Evolutionary conservation across 805 yeast genomes (phyloP), one percentile per base, ranked within the genome.

Genomic region (Metschnikowia matae): DNA sequence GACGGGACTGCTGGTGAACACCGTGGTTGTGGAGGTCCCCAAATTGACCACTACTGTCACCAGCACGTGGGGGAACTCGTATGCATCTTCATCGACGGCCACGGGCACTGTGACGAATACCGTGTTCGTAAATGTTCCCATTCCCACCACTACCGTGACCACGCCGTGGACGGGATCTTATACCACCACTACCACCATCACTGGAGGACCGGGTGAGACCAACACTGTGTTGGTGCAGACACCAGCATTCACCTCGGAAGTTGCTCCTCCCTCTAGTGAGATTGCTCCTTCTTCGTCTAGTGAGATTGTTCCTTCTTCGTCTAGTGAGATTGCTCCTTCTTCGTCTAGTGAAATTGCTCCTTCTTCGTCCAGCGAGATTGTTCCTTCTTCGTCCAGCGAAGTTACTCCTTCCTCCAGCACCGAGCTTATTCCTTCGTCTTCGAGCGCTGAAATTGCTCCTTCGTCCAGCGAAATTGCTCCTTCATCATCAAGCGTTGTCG

Each of bases 31-130:
- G n/a, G 21, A 20, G 5, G 21, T 20, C 21, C 55, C 61, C 10
- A 49, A 54, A 7, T 51, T 57, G 15, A 50, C 54, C n/a, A 51
- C 46, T 8, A 46, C 46, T 0, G 13, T 39, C 6, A 49, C 53
- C 6, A 17, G 15, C 4, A 8, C 15, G 11, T 50, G 51, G 53
- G 50, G 44, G 11, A 11, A 21, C 11, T 38, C 14, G n/a, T 35
- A 41, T 5, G 21, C 40, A 3, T n/a, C 42, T n/a, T 23, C 38
- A 7, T 33, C 35, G 17, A 48, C 51, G 3, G 41, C 44, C 44
- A 38, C 47, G 20, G 56, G 52, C 41, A 21, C 50, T 41, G 44
- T 38, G 3, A 41, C 46, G 4, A 14, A 40, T 40, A 51, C 52
- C 1, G 50, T 51, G 6, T 17, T 38, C 21, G 34, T 52, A 2